These are phyloP conservation scores for Coemansia sp. DNA, from an alignment of 192 early-diverging fungal genomes.

Conservation along the genomic window DNA sequence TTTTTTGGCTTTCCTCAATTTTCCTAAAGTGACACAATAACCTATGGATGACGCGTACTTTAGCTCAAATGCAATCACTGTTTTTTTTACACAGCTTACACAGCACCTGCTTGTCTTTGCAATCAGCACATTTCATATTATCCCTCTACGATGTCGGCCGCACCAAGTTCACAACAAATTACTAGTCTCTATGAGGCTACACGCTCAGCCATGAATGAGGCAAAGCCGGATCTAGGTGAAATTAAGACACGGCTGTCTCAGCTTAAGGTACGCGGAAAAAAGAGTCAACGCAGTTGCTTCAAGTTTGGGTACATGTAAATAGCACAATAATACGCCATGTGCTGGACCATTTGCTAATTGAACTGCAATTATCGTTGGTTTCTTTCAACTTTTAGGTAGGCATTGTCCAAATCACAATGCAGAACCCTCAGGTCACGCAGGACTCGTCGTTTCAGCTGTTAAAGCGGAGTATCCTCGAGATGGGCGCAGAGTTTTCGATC, in stretches of 20 bases:
- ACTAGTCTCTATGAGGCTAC: constrained; percentile 25
- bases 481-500: constrained; percentile 86
- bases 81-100: too few species aligned
- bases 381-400: constrained; percentile 25
- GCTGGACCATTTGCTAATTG: not conserved
- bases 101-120: not conserved
- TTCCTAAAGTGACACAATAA: too few species aligned
- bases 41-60: not conserved
- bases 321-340: too few species aligned
- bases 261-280: constrained; percentile 36
- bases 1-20: too few species aligned
- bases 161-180: constrained; percentile 15
- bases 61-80: not conserved
- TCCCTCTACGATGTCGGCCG: constrained; percentile 7
- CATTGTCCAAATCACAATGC: constrained; percentile 31
- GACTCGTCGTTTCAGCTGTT: constrained; percentile 33
- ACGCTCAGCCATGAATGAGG: constrained; percentile 30
- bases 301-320: too few species aligned
- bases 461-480: constrained; percentile 67
- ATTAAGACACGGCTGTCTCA: constrained; percentile 41
- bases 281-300: not conserved
- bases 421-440: constrained; percentile 23
- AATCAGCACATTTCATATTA: too few species aligned
- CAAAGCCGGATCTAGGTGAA: constrained; percentile 40
- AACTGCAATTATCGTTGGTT: not conserved